Base-by-base conservation (phyloP, 164 flowering plant species). In the Vitis riparia region DNA sequence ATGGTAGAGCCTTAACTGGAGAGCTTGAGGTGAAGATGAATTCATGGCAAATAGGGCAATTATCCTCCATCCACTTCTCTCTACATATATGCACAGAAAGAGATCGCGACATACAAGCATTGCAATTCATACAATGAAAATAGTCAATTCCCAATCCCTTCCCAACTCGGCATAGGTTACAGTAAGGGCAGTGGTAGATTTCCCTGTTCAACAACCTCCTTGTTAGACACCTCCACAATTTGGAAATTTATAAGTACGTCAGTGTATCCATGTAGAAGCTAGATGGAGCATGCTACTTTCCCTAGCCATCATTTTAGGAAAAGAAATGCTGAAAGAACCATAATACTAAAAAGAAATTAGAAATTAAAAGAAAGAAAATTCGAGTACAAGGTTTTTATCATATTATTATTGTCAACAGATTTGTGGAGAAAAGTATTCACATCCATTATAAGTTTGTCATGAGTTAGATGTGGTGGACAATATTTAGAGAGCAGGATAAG, bases 51-150 rank as follows among this genome's bases (percentile, higher is more conserved):
- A 94, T 94, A 2, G 97, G 99, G 63, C 99, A 94, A 60, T 89
- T 88, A 51, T 90, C 93, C 78, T 89, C 93, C 11, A 89, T 83
- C 47, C 88, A 82, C 65, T 91, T 94, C 64, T 91, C 94, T 72
- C 88, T 81, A 79, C 99, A 94, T 66, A 75, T 65, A 62, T 94
- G 99, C 32, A 57, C 75, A 12, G 77, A 57, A 51, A 94, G 92
- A 47, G 87, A 80, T 66, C 71, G 74, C 12, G 89, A 77, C 97
- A 94, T 83, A 72, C 97, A 94, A 52, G 95, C 94, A 81, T 94
- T 92, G 87, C 97, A 94, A n/a, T 79, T 92, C 98, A 92, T 94
- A 74, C 98, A 94, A 71, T 94, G 99, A 56, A 88, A 94, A 77
- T 85, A 92, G 69, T 89, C 97, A 70, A 89, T 77, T 29, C 97